These are phyloP conservation scores for Thermochaetoides thermophila DNA, from an alignment of 495 filamentous ascomycete species.

Conservation along the genomic window DNA sequence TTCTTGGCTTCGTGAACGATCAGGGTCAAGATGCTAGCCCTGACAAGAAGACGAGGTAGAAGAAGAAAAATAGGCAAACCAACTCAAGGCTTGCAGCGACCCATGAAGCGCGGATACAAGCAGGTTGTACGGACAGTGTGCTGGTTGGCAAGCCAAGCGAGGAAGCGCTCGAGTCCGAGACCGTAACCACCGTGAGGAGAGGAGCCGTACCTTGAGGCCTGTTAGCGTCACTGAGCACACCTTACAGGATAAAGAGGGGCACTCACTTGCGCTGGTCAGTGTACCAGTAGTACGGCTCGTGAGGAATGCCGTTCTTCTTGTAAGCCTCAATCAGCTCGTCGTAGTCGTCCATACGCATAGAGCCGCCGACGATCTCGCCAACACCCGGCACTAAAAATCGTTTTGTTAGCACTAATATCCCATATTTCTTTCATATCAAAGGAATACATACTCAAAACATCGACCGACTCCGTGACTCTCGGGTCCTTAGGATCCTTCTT, in stretches of 20 bases:
- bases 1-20: too few relatives aligned
- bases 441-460: slow-evolving; percentile 47
- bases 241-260: background rate
- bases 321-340: slow-evolving; percentile 88
- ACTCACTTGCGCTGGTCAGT: slow-evolving; percentile 95
- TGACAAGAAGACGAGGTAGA: too few relatives aligned
- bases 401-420: too few relatives aligned
- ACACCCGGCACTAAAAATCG: slow-evolving; percentile 39
- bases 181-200: slow-evolving; percentile 94
- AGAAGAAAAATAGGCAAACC: background rate
- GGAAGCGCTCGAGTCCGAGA: slow-evolving; percentile 85
- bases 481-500: slow-evolving; percentile 70
- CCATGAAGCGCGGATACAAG: slow-evolving; percentile 88
- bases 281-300: slow-evolving; percentile 94
- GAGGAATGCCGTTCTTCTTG: slow-evolving; percentile 70
- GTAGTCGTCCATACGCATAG: slow-evolving; percentile 89
- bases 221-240: slow-evolving; percentile 1
- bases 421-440: too few relatives aligned
- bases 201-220: slow-evolving; percentile 59
- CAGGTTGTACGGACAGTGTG: slow-evolving; percentile 82
- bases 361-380: slow-evolving; percentile 92
- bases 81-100: slow-evolving; percentile 71
- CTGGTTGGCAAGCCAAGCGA: slow-evolving; percentile 89
- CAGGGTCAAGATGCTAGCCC: too few relatives aligned
- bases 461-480: slow-evolving; percentile 91